A percentile compares a stretch with the other conserved stretches of the same genome.
These are phyloP conservation scores for Leucocoprinus birnbaumii DNA, from an alignment of 768 basidiomycete species.

Conservation along the genomic window DNA sequence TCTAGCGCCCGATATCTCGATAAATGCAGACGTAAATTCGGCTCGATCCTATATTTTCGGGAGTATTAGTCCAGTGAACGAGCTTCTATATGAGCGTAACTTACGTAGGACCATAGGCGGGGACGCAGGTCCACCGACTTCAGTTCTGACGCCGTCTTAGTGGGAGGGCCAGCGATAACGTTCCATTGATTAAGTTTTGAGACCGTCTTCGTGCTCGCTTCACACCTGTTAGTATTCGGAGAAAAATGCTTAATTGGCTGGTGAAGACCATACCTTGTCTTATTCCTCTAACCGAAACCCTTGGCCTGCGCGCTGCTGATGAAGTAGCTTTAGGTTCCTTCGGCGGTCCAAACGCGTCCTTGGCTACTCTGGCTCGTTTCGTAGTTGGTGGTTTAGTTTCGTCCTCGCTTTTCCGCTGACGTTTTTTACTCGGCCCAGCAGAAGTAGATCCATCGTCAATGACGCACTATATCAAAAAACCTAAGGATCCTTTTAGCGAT, in stretches of 20 bases:
- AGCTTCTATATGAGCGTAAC: neutral
- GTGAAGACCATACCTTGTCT: neutral
- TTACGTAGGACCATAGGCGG: conserved; percentile 4
- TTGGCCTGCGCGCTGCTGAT: neutral
- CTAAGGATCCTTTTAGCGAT: neutral
- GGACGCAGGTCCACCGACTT: neutral
- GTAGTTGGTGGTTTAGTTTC: neutral
- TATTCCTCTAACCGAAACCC: neutral
- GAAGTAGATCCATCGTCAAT: neutral
- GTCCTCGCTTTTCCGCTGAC: neutral
- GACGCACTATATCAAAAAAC: conserved; percentile 2
- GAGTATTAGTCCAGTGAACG: no score
- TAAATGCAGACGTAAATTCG: conserved; percentile 3
- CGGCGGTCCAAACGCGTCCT: neutral
- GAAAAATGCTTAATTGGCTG: no score
- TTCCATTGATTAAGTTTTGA: neutral
- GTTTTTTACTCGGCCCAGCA: neutral
- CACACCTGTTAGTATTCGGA: neutral
- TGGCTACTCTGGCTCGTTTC: neutral
- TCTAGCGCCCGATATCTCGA: conserved; percentile 8
- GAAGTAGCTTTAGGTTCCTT: neutral
- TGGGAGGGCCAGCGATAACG: neutral
- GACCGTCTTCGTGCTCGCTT: no score
- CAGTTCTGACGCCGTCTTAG: neutral
- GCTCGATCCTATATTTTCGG: neutral